Evolutionary conservation across 2,329 filamentous ascomycete species (phyloP), one percentile per base, ranked within the genome.

Genomic region (Aspergillus spinulosporus): DNA sequence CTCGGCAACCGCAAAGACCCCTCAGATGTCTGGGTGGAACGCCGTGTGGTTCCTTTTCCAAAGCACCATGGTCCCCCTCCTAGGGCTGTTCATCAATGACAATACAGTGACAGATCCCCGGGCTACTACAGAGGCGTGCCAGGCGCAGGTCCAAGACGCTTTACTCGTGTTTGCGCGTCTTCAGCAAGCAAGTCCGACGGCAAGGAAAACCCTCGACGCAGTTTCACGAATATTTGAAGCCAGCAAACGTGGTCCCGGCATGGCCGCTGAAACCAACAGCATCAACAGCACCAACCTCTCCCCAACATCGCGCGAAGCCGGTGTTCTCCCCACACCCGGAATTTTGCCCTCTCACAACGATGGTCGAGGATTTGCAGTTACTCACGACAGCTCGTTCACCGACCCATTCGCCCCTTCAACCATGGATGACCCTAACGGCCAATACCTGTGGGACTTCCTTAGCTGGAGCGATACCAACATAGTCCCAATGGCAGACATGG

Each of bases 11-110:
- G 90, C 88, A 76, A 83, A 83, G 45, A 82, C 85, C 45, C 89
- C 90, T 67, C 84, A 91, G 67, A 89, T 92, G 75, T 85, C 84
- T 0, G 88, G 88, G 6, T 92, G 88, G 89, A 90, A 90, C 68
- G 89, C 87, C 0, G 88, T 89, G 2, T 92, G 88, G 88, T 88
- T 91, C 72, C 82, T 90, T 57, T 92, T 90, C 74, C 89, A 92
- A 70, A 88, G 89, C 0, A 85, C 84, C 60, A 89, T 92, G 86
- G 85, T 92, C 6, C 89, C 89, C 0, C 80, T 93, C 1, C 82
- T 93, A 8, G 88, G 84, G 21, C 78, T 92, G 9, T 90, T 91
- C 69, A 68, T 74, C 36, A 70, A 70, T 14, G 72, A 74, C 54
- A 63, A 62, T 26, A 73, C 70, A 1, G 62, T 62, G 1, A 88